These are phyloP conservation scores for Nannizzia gypsea DNA, from an alignment of 2,329 filamentous ascomycete genomes.

Conservation along the genomic window DNA sequence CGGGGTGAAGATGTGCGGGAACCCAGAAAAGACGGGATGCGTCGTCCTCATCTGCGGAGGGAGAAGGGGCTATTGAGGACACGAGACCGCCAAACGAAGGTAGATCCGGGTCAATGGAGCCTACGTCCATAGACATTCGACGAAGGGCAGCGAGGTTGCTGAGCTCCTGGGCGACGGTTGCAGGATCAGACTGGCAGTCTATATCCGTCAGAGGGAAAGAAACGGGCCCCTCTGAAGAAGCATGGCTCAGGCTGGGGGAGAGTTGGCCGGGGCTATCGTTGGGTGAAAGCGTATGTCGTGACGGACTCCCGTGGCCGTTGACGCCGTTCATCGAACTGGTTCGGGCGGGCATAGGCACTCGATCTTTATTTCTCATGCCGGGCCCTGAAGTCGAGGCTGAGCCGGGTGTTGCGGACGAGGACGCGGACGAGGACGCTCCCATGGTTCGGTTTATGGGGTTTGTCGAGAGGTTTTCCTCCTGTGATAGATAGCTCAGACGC, in stretches of 20 bases:
- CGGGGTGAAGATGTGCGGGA: slow-evolving; percentile 83
- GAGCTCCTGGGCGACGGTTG: slow-evolving; percentile 79
- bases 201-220: slow-evolving; percentile 69
- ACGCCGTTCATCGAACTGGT: slow-evolving; percentile 21
- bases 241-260: slow-evolving; percentile 42
- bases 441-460: slow-evolving; percentile 24
- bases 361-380: slow-evolving; percentile 12
- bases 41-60: slow-evolving; percentile 63
- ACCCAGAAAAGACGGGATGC: slow-evolving; percentile 89
- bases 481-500: slow-evolving; percentile 61
- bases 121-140: slow-evolving; percentile 89
- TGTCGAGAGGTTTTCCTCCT: slow-evolving; percentile 35
- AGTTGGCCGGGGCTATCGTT: slow-evolving; percentile 36
- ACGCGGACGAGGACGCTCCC: slow-evolving; percentile 19
- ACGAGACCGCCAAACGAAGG: slow-evolving; percentile 34
- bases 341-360: slow-evolving; percentile 10
- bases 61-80: slow-evolving; percentile 32
- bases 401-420: slow-evolving; percentile 17
- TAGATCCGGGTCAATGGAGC: slow-evolving; percentile 47
- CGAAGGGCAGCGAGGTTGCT: slow-evolving; percentile 84
- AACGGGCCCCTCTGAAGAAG: slow-evolving; percentile 44
- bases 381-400: slow-evolving; percentile 5
- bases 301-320: slow-evolving; percentile 22
- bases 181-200: slow-evolving; percentile 80
- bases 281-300: neutral